Conservation (phyloP, 169 alveolate species). For the Theileria annulata region DNA sequence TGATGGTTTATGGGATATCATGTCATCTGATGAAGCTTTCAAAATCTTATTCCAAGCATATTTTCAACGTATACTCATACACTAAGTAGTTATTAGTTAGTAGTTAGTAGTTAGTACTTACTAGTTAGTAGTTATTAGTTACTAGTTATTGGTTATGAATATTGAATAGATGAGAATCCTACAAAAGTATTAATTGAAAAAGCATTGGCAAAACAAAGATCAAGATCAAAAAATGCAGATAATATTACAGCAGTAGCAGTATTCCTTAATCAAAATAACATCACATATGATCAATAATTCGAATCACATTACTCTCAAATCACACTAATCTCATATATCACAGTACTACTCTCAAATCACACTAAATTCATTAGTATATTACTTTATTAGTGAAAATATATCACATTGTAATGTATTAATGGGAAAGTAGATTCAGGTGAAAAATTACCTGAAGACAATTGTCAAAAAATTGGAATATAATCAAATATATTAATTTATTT, state of each 20-base stretch:
- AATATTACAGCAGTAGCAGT: constrained; percentile 62
- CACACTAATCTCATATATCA: too few species aligned
- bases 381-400: too few species aligned
- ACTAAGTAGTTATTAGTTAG: neutral
- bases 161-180: constrained; percentile 59
- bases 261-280: constrained; percentile 15
- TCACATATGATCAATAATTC: neutral
- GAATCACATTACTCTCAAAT: neutral
- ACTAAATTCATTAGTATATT: too few species aligned
- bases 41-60: constrained; percentile 20
- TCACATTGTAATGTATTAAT: too few species aligned
- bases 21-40: constrained; percentile 64
- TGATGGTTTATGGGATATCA: constrained; percentile 82
- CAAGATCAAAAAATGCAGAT: constrained; percentile 53
- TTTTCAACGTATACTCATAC: constrained; percentile 18
- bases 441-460: too few species aligned
- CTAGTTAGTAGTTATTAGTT: neutral
- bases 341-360: too few species aligned
- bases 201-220: constrained; percentile 44
- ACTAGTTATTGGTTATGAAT: neutral
- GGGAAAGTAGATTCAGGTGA: too few species aligned
- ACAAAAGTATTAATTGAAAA: constrained; percentile 58
- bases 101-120: constrained; percentile 12
- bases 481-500: too few species aligned
- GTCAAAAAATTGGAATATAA: too few species aligned